phyloP scores from a whole-genome alignment of 78 protist species.

The Neovahlkampfia damariscottae region DNA sequence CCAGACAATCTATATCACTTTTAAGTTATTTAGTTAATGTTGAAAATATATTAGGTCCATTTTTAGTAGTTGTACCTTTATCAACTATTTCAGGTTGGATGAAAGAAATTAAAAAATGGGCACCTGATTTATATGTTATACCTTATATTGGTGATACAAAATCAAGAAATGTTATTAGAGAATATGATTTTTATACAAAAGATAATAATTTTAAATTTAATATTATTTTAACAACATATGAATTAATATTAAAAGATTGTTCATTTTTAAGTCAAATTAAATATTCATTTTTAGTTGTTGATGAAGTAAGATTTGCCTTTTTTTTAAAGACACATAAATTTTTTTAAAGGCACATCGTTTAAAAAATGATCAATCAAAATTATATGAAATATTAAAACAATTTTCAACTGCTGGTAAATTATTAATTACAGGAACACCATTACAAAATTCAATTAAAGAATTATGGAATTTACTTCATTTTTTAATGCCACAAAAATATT shows the following conservation, averaged over 20 bases:
- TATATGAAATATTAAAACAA: neutral
- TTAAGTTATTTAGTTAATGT: slow-evolving; percentile 17
- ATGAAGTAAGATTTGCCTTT: slow-evolving; percentile 49
- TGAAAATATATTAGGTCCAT: slow-evolving; percentile 63
- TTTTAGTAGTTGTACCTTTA: slow-evolving; percentile 84
- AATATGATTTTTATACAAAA: slow-evolving; percentile 26
- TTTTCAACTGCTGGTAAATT: slow-evolving; percentile 29
- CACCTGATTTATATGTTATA: slow-evolving; percentile 56
- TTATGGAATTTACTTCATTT: slow-evolving; percentile 80
- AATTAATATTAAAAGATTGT: slow-evolving; percentile 13
- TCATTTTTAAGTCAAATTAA: neutral
- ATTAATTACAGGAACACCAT: slow-evolving; percentile 91
- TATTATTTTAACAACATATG: slow-evolving; percentile 53
- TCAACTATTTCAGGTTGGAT: slow-evolving; percentile 63
- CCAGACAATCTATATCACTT: slow-evolving; percentile 45
- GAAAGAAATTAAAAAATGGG: slow-evolving; percentile 71
- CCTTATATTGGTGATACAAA: slow-evolving; percentile 32
- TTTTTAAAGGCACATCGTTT: slow-evolving; percentile 43
- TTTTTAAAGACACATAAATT: no score
- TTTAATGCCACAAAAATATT: slow-evolving; percentile 53
- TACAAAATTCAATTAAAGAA: slow-evolving; percentile 75
- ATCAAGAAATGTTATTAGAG: slow-evolving; percentile 26
- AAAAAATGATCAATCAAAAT: slow-evolving; percentile 6
- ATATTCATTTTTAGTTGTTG: slow-evolving; percentile 20
- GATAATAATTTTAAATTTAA: slow-evolving; percentile 13